A percentile compares a stretch with the other conserved stretches of the same genome.
Conservation (phyloP, 2,329 filamentous ascomycete species). For the Akanthomyces muscarius region DNA sequence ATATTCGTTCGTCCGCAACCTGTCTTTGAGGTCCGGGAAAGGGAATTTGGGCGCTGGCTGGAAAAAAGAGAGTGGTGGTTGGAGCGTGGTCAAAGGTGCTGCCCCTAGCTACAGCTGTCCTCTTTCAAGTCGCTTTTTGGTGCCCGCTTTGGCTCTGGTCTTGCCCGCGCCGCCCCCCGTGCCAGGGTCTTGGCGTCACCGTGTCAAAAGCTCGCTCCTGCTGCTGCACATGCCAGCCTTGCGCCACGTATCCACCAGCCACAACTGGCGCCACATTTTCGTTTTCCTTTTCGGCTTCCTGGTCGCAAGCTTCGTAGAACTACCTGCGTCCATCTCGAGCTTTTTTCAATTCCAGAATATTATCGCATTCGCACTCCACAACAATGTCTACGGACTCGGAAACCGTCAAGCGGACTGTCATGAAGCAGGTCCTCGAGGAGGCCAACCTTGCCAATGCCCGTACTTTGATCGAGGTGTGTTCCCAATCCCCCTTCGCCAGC, state of each 20-base stretch:
- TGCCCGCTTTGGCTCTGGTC: background rate
- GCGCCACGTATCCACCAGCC: constrained; percentile 7
- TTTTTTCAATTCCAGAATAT: background rate
- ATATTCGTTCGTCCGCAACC: background rate
- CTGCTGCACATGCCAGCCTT: background rate
- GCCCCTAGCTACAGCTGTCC: constrained; percentile 16
- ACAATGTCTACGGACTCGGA: constrained; percentile 53
- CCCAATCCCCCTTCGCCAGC: background rate
- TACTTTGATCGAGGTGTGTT: constrained; percentile 63
- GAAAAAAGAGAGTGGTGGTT: constrained; percentile 6
- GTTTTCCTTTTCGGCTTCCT: background rate
- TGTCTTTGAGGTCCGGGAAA: constrained; percentile 4
- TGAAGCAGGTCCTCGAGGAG: constrained; percentile 62
- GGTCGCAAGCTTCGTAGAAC: background rate
- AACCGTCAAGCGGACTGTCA: constrained; percentile 56
- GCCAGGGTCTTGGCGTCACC: constrained; percentile 1
- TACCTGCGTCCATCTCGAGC: background rate
- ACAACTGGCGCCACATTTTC: background rate
- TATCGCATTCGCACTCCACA: background rate
- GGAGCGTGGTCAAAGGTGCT: background rate
- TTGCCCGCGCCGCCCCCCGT: background rate
- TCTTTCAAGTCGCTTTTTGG: background rate
- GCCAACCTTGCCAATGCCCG: constrained; percentile 65
- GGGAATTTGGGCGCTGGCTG: background rate
- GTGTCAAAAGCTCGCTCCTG: background rate